Base-by-base conservation (phyloP, 2,329 filamentous ascomycete species). In the Coccinonectria pachysandricola region DNA sequence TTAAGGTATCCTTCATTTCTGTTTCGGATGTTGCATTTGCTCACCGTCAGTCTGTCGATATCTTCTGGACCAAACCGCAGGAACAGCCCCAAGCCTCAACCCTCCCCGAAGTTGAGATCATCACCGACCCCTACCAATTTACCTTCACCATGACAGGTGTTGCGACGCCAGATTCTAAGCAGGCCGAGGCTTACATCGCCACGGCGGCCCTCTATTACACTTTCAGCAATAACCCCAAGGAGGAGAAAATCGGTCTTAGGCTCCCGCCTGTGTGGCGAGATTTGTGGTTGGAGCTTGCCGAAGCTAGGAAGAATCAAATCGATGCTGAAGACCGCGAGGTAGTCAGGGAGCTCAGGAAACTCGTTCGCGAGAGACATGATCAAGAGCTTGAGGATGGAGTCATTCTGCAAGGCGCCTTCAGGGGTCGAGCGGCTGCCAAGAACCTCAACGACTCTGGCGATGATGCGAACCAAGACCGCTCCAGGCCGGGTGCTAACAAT, bases 121-220 rank as follows among this genome's bases (percentile, higher is more conserved):
- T 54, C 13, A 52, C 60, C 8, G 59, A 62, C 9, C 58, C 69
- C 5, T 65, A 56, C 11, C 62, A 64, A 17, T 73, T 79, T 13
- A 71, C 62, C 8, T 75, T 91, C 40, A 79, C 76, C 21, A 94
- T 95, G 79, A 64, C 59, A 4, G 65, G 68, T 0, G 56, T 92
- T 21, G 80, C 85, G 8, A 79, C 85, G 0, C 74, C 85, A 1
- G 79, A 85, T 27, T 42, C 65, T 8, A 75, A 77, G 37, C 87
- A 98, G 49, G 92, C 91, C 5, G 87, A 96, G 52, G 78, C 79
- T 2, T 96, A 79, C 42, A 69, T 91, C 21, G 82, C 86, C 5
- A 93, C 86, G 0, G 66, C 74, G 8, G 84, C 81, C 2, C 59
- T 98, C 2, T 95, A 93, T 50, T 68, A 82, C 20, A 65, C 93